Conservation (phyloP, 257 asterid species). For the Misopates orontium region DNA sequence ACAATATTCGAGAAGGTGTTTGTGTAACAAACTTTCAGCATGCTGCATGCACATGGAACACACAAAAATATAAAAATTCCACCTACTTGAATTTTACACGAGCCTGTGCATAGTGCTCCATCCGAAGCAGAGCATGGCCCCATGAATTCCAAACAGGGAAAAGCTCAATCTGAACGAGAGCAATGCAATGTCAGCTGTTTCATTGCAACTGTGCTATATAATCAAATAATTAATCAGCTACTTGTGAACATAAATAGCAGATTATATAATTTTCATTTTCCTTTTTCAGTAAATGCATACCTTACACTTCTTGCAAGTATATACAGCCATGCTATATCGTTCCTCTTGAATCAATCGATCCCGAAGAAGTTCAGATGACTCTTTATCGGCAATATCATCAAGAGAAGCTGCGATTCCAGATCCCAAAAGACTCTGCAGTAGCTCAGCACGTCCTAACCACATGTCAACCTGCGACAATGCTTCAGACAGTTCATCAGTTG, state of each 20-base stretch:
- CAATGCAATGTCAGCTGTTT: constrained; percentile 25
- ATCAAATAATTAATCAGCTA: constrained; percentile 6
- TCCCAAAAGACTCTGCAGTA: constrained; percentile 95
- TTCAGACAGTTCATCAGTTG: constrained; percentile 83
- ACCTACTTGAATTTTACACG: constrained; percentile 95
- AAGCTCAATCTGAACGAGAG: constrained; percentile 70
- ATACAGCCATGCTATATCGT: constrained; percentile 96
- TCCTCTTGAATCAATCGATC: constrained; percentile 88
- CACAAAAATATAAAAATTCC: constrained; percentile 12
- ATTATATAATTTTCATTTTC: too few species aligned
- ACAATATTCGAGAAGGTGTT: constrained; percentile 18
- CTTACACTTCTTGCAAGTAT: constrained; percentile 98
- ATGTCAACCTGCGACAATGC: constrained; percentile 74
- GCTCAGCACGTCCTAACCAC: constrained; percentile 94
- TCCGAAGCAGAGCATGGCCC: constrained; percentile 95
- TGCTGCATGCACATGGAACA: constrained; percentile 3
- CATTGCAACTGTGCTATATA: constrained; percentile 1
- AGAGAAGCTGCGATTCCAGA: constrained; percentile 96
- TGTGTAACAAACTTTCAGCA: constrained; percentile 18
- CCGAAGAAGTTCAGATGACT: constrained; percentile 84
- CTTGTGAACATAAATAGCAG: neutral
- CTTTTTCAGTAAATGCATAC: constrained; percentile 32
- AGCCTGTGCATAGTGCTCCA: constrained; percentile 97
- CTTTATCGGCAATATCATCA: constrained; percentile 92
- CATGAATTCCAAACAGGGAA: constrained; percentile 96